Evolutionary conservation across 2,329 filamentous ascomycete species (phyloP), one percentile per base, ranked within the genome.

Genomic region (Thielaviopsis musarum): DNA sequence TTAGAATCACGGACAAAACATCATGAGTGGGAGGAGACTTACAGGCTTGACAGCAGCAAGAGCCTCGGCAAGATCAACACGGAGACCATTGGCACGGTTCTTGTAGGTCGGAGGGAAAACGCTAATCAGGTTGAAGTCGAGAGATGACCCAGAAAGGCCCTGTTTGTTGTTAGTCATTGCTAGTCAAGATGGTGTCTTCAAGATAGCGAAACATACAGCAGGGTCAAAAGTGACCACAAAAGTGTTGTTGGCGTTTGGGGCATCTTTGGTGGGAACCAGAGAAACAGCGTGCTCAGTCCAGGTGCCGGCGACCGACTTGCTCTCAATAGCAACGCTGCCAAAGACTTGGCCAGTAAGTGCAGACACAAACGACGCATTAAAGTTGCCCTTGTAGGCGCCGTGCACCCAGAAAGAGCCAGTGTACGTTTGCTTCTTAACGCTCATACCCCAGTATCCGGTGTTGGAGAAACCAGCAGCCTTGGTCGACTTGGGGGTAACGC

Each of bases 91-190:
- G 54, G 73, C 69, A 52, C 77, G 73, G 62, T 73, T 70, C 63
- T 82, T 82, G 67, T 77, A 83, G 0, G 80, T 83, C 0, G 78
- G 77, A 1, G 79, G 80, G 68, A 83, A 83, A 15, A 83, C 65
- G 60, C 77, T 80, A 66, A 83, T 77, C 21, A 83, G 66, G 65
- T 79, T 78, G 59, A 83, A 81, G 66, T 81, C 74, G 1, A 82
- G 69, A 3, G 73, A 74, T 4, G 70, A 70, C 4, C 70, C 68
- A 22, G 67, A 63, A 21, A 69, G 69, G 6, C 70, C 70, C 66
- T 74, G 59, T 4, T 15, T 17, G 15, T 15, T n/a, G 57, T 59
- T 56, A 57, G 57, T 34, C 26, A 30, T 3, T 12, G 9, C 55
- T 24, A 45, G 7, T 38, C 22, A 4, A 24, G 10, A 21, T 1